phyloP scores from a whole-genome alignment of 495 filamentous ascomycete genomes.

The Hyaloscypha hepaticicola region DNA sequence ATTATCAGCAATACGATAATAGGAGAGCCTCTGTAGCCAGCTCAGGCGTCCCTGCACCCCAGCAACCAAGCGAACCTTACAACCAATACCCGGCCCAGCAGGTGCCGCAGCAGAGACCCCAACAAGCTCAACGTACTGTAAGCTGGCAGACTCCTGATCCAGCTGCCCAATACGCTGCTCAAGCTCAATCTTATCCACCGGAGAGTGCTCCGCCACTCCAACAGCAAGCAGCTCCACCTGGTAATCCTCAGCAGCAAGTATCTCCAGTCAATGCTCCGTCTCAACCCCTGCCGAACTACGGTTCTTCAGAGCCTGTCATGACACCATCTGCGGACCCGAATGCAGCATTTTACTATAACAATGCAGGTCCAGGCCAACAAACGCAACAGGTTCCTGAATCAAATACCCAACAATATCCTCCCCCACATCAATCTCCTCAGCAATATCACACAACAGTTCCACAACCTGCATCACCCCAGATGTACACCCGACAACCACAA shows the following conservation, averaged over 20 bases:
- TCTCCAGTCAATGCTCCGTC: slow-evolving; percentile 34
- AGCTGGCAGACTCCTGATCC: slow-evolving; percentile 44
- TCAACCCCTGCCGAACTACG: slow-evolving; percentile 31
- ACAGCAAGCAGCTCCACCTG: slow-evolving; percentile 6
- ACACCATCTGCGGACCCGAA: slow-evolving; percentile 45
- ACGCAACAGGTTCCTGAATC: slow-evolving; percentile 21
- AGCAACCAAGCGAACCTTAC: slow-evolving; percentile 30
- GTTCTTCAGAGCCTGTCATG: slow-evolving; percentile 31
- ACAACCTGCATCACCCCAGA: slow-evolving; percentile 31
- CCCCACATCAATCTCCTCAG: slow-evolving; percentile 31
- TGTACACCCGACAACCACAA: slow-evolving; percentile 33
- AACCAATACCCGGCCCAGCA: slow-evolving; percentile 22
- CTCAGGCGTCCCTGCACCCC: slow-evolving; percentile 20
- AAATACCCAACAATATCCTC: slow-evolving; percentile 29
- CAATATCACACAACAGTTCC: slow-evolving; percentile 31
- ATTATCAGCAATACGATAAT: slow-evolving; percentile 31
- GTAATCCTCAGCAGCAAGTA: slow-evolving; percentile 19
- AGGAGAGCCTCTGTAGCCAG: slow-evolving; percentile 31
- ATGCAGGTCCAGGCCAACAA: slow-evolving; percentile 9
- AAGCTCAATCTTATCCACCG: slow-evolving; percentile 33
- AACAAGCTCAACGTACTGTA: slow-evolving; percentile 41
- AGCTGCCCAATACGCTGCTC: slow-evolving; percentile 35
- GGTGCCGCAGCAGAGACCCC: slow-evolving; percentile 28
- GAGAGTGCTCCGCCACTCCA: slow-evolving; percentile 14
- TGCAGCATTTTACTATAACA: slow-evolving; percentile 51